Conservation (phyloP, 2,329 filamentous ascomycete species). For the Penicillium olsonii region DNA sequence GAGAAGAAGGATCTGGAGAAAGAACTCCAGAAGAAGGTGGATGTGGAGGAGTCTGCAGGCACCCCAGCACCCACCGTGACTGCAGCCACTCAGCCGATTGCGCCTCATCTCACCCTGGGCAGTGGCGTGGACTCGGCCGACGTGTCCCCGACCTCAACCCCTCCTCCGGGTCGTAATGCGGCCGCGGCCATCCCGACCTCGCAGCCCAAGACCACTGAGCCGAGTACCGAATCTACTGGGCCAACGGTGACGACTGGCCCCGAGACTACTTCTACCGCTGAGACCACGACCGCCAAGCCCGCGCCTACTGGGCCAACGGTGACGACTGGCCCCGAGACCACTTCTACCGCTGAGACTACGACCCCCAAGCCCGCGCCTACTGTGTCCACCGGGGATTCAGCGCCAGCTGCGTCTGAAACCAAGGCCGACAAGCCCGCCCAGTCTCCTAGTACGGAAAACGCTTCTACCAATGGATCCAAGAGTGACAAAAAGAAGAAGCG, state of each 20-base stretch:
- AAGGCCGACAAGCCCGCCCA: conserved; percentile 22
- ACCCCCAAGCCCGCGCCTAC: conserved; percentile 19
- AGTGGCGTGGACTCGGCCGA: conserved; percentile 24
- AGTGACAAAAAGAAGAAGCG: conserved; percentile 59
- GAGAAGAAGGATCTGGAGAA: conserved; percentile 75
- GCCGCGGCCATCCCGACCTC: conserved; percentile 15
- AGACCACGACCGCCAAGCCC: conserved; percentile 19
- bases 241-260: conserved; percentile 20
- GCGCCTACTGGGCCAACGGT: conserved; percentile 12
- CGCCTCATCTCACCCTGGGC: conserved; percentile 31
- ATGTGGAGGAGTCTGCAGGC: conserved; percentile 37
- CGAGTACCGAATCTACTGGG: conserved; percentile 4
- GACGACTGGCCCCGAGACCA: conserved; percentile 18
- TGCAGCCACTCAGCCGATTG: conserved; percentile 40
- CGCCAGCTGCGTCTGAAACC: conserved; percentile 20
- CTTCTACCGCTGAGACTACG: conserved; percentile 21
- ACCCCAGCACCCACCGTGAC: conserved; percentile 43
- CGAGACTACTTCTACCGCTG: conserved; percentile 16
- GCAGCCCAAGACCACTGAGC: conserved; percentile 6
- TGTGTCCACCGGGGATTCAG: conserved; percentile 26
- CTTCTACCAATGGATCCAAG: conserved; percentile 36
- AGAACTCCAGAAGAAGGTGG: conserved; percentile 64
- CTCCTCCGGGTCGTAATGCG: conserved; percentile 21
- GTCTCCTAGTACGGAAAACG: conserved; percentile 9
- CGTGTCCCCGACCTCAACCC: conserved; percentile 29